Base-by-base conservation (phyloP, 257 asterid species). In the Eustoma russellianum region DNA sequence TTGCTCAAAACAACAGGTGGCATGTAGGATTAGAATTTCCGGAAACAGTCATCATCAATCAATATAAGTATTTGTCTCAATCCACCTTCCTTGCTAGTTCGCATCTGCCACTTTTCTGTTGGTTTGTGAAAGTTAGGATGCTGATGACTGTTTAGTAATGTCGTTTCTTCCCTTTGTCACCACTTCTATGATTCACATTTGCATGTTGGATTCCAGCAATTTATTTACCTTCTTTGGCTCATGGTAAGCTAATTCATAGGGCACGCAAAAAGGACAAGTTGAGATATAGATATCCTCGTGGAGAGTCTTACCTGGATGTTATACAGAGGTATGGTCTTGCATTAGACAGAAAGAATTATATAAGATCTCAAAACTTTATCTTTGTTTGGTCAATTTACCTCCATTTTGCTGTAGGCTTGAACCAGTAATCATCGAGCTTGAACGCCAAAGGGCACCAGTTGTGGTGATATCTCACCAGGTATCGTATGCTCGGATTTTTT, bases 401-500 rank as follows among this genome's bases (percentile, higher is more conserved):
- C 61, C 30, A 51, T 33, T 45, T 54, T 52, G 33, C 61, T 70
- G 52, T 74, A 92, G 99, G 84, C 76, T 92, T 75, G 99, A 92
- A 69, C 97, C 99, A 6, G 97, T 92, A 68, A 92, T 92, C 68
- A 85, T 92, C 51, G 99, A 92, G 80, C 94, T 88, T 28, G 99
- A 92, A 70, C 86, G 97, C 51, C 99, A 92, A 70, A 70, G 94
- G 66, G 99, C 97, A 62, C 99, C 99, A 4, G 99, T 92, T 48
- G 99, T 92, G 61, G 97, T 92, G 79, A 66, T 88, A 61, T 77
- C 99, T 55, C 97, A 92, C 80, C 97, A 92, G 99, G 99, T 92
- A 54, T 57, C 40, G 53, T 56, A 49, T 57, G 16, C 47, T 17
- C 33, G 56, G 16, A 52, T 51, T 50, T 55, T 28, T 12, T 61